Conservation (phyloP, 768 basidiomycete species). For the Auricularia auricula-judae region DNA sequence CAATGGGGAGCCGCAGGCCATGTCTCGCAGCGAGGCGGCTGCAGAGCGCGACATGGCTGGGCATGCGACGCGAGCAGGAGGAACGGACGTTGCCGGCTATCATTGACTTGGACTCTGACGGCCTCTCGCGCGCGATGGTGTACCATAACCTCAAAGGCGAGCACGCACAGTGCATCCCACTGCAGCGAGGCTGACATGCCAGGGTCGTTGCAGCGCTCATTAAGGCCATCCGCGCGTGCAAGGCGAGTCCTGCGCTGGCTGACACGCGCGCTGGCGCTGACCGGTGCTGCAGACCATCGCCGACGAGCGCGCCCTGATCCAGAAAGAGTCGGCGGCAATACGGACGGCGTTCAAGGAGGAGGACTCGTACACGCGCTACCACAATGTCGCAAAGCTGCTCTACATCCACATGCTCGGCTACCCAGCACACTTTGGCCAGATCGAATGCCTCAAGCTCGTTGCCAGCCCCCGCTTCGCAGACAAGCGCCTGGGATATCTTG, state of each 20-base stretch:
- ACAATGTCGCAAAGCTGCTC: slow-evolving; percentile 95
- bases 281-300: slow-evolving; percentile 66
- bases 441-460: slow-evolving; percentile 90
- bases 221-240: slow-evolving; percentile 96
- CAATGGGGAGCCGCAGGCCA: neutral
- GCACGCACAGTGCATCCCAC: slow-evolving; percentile 6
- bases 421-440: slow-evolving; percentile 97
- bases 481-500: slow-evolving; percentile 91
- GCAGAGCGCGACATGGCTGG: neutral
- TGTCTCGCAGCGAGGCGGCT: neutral
- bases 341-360: slow-evolving; percentile 96
- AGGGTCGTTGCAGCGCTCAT: slow-evolving; percentile 58
- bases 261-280: neutral
- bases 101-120: neutral
- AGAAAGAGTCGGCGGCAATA: slow-evolving; percentile 95
- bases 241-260: slow-evolving; percentile 37
- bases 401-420: slow-evolving; percentile 99
- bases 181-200: slow-evolving; percentile 1
- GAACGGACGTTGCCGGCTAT: neutral
- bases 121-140: slow-evolving; percentile 8
- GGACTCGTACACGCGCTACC: slow-evolving; percentile 87
- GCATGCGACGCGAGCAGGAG: neutral
- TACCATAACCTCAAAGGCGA: slow-evolving; percentile 81
- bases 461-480: slow-evolving; percentile 93
- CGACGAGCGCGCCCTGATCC: slow-evolving; percentile 93